Conservation (phyloP, 2,329 filamentous ascomycete species). For the Zymoseptoria passerinii region DNA sequence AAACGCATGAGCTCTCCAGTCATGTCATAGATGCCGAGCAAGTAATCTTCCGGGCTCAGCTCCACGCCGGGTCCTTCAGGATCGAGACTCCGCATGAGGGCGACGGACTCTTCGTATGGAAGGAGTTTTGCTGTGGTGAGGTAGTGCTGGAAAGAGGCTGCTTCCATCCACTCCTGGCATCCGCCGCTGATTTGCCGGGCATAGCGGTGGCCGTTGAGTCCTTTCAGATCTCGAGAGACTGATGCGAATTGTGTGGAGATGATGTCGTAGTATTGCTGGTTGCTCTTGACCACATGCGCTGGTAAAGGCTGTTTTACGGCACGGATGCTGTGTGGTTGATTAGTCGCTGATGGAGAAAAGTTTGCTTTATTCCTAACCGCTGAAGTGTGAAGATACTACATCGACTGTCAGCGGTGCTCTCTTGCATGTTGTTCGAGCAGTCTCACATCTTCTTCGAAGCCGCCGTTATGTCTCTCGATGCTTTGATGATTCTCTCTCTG, state of each 20-base stretch:
- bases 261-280: constrained; percentile 58
- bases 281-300: constrained; percentile 59
- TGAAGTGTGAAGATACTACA: constrained; percentile 74
- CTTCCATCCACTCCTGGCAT: constrained; percentile 91
- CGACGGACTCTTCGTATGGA: constrained; percentile 51
- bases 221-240: constrained; percentile 65
- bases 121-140: constrained; percentile 69
- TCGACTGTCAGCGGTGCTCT: constrained; percentile 14
- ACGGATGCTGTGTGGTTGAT: constrained; percentile 47
- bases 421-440: constrained; percentile 2
- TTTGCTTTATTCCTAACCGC: constrained; percentile 44
- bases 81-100: constrained; percentile 31
- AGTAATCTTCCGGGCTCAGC: constrained; percentile 74
- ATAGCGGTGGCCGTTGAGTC: constrained; percentile 77
- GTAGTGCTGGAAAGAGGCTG: constrained; percentile 81
- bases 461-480: constrained; percentile 83
- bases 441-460: constrained; percentile 92
- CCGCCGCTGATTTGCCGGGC: constrained; percentile 65
- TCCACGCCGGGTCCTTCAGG: constrained; percentile 43
- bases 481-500: constrained; percentile 81
- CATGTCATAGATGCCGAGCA: constrained; percentile 86
- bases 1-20: constrained; percentile 97
- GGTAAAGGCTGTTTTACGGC: constrained; percentile 54
- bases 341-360: constrained; percentile 27
- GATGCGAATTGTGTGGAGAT: constrained; percentile 61